Evolutionary conservation across 2,329 filamentous ascomycete species (phyloP).

Genomic region (Fusarium sp.): DNA sequence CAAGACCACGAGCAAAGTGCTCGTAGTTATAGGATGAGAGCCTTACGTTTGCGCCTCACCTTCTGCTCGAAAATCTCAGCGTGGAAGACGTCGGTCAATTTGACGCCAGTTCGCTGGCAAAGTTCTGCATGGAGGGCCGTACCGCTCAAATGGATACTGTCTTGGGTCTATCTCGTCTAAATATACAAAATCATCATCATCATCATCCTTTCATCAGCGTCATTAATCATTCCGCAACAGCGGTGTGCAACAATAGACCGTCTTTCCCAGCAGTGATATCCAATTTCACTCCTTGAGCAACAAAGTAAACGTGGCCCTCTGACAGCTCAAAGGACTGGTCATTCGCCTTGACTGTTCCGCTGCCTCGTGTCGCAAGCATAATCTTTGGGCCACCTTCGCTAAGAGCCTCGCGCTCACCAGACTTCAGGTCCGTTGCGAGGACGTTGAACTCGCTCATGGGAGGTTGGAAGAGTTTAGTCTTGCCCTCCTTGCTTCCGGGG

Average conservation of each 20-base stretch:
- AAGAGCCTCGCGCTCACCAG: conserved; percentile 66
- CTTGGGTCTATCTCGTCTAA: conserved; percentile 1
- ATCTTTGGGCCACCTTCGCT: conserved; percentile 40
- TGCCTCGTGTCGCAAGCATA: conserved; percentile 38
- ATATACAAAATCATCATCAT: neutral
- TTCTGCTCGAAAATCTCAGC: conserved; percentile 74
- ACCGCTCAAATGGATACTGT: neutral
- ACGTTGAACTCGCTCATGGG: conserved; percentile 79
- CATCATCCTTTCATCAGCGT: neutral
- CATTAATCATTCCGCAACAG: conserved; percentile 29
- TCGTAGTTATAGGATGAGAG: conserved; percentile 51
- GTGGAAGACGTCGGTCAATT: conserved; percentile 74
- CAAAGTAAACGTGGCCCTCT: conserved; percentile 44
- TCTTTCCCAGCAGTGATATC: conserved; percentile 33
- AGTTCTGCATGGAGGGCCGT: conserved; percentile 4
- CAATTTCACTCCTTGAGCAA: conserved; percentile 39
- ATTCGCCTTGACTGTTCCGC: conserved; percentile 36
- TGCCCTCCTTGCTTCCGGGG: conserved; percentile 65
- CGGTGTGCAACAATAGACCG: conserved; percentile 39
- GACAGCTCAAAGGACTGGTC: conserved; percentile 35
- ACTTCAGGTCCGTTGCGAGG: conserved; percentile 66
- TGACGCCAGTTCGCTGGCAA: conserved; percentile 69
- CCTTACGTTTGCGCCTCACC: conserved; percentile 62
- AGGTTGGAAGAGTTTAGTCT: conserved; percentile 71
- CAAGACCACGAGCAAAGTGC: conserved; percentile 35